Base-by-base conservation (phyloP, 306 rosid genomes). In the Glycine tomentella region DNA sequence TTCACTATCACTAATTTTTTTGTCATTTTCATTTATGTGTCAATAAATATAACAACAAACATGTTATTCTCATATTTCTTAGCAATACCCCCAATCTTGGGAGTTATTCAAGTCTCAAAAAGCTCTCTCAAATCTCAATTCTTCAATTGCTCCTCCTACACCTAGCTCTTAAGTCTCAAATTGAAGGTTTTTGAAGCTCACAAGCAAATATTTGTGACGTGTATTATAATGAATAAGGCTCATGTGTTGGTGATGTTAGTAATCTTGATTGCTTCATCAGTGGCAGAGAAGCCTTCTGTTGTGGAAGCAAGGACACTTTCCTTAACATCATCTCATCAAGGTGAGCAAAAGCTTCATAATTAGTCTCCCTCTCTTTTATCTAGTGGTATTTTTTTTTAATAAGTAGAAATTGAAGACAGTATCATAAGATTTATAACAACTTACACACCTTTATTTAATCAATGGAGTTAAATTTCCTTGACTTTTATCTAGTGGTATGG, bases 231-330 rank as follows among this genome's bases (percentile, higher is more conserved):
- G 36, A 51, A 65, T 9, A 87, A 81, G 73, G 48, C 15, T 36
- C 75, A 10, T 17, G 1, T 81, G 76, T 13, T 83, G 16, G 14
- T 77, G 51, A 2, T 79, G 15, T 57, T 77, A 4, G 25, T 80
- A 13, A 8, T 81, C 56, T 14, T 84, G 62, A 25, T 69, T 49
- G 72, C 65, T 69, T 87, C 87, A n/a, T 33, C 69, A 36, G 49
- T 61, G 71, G 52, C 76, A 0, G 82, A 72, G 36, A 76, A 42
- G 8, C 45, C 86, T 44, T 36, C n/a, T 31, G 2, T 74, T 36
- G 33, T 53, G 44, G 90, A 84, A 67, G 90, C 79, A 73, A 87
- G 90, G 14, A 9, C 79, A 11, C 86, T 87, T 49, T 81, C 87
- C 16, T 50, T 84, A 36, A 46, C 58, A 46, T 25, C 31, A 25